Percentiles rank a stretch among this genome's conserved stretches.
Evolutionary conservation across 176 grass and related monocot species (phyloP).

Genomic region (Phyllostachys edulis): DNA sequence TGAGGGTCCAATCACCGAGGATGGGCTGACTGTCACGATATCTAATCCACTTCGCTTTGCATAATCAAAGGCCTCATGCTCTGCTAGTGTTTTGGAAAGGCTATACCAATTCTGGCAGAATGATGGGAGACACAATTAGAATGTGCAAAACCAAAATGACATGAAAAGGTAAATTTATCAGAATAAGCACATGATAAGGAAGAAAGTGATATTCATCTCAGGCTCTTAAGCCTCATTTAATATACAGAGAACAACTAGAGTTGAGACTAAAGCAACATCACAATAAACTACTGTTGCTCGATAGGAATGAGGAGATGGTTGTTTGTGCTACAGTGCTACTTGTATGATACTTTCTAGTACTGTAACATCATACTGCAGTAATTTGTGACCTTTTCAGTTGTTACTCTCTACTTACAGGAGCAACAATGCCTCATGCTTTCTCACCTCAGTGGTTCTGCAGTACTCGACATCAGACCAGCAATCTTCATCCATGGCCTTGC

Average conservation of each 20-base stretch:
- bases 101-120: constrained; percentile 59
- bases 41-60: constrained; percentile 42
- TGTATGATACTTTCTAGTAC: neutral
- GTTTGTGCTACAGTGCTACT: no score
- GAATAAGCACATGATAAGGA: neutral
- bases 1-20: constrained; percentile 53
- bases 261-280: neutral
- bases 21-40: constrained; percentile 53
- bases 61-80: constrained; percentile 55
- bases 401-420: neutral
- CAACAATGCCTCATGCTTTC: neutral
- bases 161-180: neutral
- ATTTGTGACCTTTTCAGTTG: neutral
- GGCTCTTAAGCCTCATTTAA: no score
- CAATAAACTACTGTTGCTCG: neutral
- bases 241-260: neutral
- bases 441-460: constrained; percentile 60
- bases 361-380: neutral
- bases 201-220: neutral
- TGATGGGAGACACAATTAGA: neutral
- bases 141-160: no score
- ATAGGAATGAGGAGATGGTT: neutral
- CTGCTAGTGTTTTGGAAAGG: constrained; percentile 58
- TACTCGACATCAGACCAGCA: constrained; percentile 70
- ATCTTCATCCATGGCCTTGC: constrained; percentile 55